phyloP scores from a whole-genome alignment of 1,284 basidiomycete species.

The Boletus subluridellus region DNA sequence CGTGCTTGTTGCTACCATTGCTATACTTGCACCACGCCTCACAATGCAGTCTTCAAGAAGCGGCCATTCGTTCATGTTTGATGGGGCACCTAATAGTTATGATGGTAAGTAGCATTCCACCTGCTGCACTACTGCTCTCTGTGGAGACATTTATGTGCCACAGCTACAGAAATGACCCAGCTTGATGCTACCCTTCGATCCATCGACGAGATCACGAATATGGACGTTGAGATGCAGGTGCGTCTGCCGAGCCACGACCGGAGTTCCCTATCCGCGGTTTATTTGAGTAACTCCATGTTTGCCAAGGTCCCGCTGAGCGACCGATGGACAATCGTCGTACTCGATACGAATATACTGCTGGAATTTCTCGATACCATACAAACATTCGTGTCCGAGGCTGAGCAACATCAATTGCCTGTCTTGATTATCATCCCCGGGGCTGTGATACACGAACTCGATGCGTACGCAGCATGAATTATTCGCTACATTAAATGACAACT shows the following conservation, averaged over 20 bases:
- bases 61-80: not conserved
- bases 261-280: not conserved
- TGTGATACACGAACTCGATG: conserved; percentile 71
- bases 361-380: conserved; percentile 60
- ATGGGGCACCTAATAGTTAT: not conserved
- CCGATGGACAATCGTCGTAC: conserved; percentile 47
- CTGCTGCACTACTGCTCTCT: not conserved
- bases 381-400: conserved; percentile 60
- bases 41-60: conserved; percentile 3
- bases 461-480: conserved; percentile 39
- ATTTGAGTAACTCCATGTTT: not conserved
- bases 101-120: conserved; percentile 11
- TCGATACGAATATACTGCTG: conserved; percentile 73
- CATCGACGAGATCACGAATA: conserved; percentile 52
- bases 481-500: not conserved
- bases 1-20: not conserved
- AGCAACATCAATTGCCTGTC: conserved; percentile 46
- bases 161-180: conserved; percentile 10
- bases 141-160: not conserved
- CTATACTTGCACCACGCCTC: not conserved
- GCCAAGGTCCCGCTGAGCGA: conserved; percentile 41
- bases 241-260: not conserved
- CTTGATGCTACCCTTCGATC: conserved; percentile 43
- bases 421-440: conserved; percentile 64
- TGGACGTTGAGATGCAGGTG: conserved; percentile 70